These are phyloP conservation scores for Eryngium alpinum DNA, from an alignment of 140 eudicot species.

Conservation along the genomic window DNA sequence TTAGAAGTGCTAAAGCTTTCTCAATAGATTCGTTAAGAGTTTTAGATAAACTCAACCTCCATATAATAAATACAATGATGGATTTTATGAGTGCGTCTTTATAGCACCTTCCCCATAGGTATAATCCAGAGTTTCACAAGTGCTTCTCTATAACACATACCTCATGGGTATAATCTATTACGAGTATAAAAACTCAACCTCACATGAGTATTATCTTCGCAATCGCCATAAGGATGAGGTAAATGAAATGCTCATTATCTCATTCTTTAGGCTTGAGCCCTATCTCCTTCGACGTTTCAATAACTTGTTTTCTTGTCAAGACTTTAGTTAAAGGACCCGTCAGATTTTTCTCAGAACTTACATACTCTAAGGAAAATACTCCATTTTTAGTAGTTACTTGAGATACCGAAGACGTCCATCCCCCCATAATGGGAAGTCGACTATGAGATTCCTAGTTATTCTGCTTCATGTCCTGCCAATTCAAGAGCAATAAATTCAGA, in stretches of 20 bases:
- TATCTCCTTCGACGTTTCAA: neutral
- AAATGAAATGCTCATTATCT: neutral
- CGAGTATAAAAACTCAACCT: neutral
- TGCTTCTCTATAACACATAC: neutral
- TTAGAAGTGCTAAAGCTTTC: neutral
- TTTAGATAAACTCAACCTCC: too few species aligned
- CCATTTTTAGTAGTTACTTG: neutral
- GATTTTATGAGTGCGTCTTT: too few species aligned
- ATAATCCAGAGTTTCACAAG: too few species aligned
- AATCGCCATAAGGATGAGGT: neutral
- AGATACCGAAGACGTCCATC: too few species aligned
- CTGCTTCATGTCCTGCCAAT: neutral
- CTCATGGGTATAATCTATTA: too few species aligned
- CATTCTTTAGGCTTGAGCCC: neutral
- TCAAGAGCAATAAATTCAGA: neutral
- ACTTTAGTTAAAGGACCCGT: neutral
- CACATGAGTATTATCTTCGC: neutral
- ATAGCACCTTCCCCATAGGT: too few species aligned
- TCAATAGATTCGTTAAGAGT: too few species aligned
- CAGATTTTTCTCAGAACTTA: neutral
- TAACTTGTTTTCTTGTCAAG: neutral
- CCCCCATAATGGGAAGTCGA: neutral
- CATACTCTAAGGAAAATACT: neutral
- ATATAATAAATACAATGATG: too few species aligned
- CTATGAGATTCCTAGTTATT: neutral